These are phyloP conservation scores for Chaetothyriales sp. DNA, from an alignment of 2,329 filamentous ascomycete genomes.

Conservation along the genomic window DNA sequence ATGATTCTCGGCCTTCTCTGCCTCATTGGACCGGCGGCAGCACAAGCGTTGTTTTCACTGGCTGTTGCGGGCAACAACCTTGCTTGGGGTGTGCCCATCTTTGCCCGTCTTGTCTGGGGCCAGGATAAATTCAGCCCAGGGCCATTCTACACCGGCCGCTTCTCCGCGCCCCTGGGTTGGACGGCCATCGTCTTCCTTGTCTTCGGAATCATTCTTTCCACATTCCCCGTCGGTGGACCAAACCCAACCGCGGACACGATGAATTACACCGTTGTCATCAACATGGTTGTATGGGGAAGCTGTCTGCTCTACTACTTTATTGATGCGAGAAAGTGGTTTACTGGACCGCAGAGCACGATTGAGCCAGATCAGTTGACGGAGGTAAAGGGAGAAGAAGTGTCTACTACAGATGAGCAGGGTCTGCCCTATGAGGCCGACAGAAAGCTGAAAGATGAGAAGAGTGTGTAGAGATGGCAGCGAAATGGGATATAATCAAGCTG, in stretches of 20 bases:
- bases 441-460: not conserved
- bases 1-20: constrained; percentile 42
- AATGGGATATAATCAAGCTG: no score
- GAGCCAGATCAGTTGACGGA: constrained; percentile 21
- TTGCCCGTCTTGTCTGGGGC: constrained; percentile 44
- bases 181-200: constrained; percentile 38
- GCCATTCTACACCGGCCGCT: constrained; percentile 42
- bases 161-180: constrained; percentile 40
- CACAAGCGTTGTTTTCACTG: constrained; percentile 44
- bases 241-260: constrained; percentile 37
- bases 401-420: constrained; percentile 14
- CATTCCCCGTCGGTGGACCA: constrained; percentile 44
- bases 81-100: constrained; percentile 44
- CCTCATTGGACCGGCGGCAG: constrained; percentile 42
- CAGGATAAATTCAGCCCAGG: constrained; percentile 42
- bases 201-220: constrained; percentile 41
- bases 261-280: constrained; percentile 52
- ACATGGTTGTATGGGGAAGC: constrained; percentile 43
- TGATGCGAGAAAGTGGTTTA: constrained; percentile 45
- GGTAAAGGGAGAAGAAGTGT: constrained; percentile 18
- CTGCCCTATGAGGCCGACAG: constrained; percentile 8
- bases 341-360: constrained; percentile 43
- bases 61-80: constrained; percentile 46
- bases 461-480: not conserved
- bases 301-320: constrained; percentile 41